Evolutionary conservation across 1,284 basidiomycete species (phyloP).

Genomic region (Apiotrichum sp.): DNA sequence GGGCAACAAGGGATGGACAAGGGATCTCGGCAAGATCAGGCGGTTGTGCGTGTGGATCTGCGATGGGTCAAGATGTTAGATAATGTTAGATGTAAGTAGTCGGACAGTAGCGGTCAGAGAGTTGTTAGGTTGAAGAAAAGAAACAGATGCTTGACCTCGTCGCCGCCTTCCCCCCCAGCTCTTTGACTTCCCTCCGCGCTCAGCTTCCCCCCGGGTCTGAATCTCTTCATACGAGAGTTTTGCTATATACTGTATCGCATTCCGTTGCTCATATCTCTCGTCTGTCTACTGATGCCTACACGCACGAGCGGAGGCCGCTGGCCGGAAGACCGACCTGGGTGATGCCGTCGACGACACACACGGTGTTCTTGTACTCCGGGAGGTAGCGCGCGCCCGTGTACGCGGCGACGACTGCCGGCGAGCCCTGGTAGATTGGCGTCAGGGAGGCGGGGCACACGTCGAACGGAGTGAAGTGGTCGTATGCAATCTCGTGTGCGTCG

Average conservation of each 20-base stretch:
- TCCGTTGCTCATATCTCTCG: background rate
- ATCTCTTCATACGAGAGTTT: no score
- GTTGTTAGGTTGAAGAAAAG: no score
- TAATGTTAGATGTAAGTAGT: no score
- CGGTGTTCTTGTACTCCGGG: constrained; percentile 72
- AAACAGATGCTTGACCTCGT: no score
- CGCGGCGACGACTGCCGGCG: constrained; percentile 74
- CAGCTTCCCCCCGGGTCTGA: no score
- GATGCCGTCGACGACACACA: constrained; percentile 49
- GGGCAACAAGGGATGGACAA: no score
- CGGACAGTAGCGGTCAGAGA: no score
- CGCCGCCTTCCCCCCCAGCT: no score
- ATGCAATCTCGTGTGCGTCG: constrained; percentile 87
- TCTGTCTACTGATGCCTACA: constrained; percentile 5
- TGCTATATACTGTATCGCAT: background rate
- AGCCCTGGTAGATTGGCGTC: constrained; percentile 90
- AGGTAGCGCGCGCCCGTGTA: constrained; percentile 88
- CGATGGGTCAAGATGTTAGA: no score
- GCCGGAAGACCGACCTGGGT: constrained; percentile 45
- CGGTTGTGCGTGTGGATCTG: no score
- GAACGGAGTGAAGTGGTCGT: constrained; percentile 90
- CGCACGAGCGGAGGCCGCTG: constrained; percentile 36
- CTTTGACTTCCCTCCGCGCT: no score
- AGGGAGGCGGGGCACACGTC: constrained; percentile 88
- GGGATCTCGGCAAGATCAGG: no score